These are phyloP conservation scores for Nakaseomyces glabratus DNA, from an alignment of 1,139 yeast species.

Conservation along the genomic window DNA sequence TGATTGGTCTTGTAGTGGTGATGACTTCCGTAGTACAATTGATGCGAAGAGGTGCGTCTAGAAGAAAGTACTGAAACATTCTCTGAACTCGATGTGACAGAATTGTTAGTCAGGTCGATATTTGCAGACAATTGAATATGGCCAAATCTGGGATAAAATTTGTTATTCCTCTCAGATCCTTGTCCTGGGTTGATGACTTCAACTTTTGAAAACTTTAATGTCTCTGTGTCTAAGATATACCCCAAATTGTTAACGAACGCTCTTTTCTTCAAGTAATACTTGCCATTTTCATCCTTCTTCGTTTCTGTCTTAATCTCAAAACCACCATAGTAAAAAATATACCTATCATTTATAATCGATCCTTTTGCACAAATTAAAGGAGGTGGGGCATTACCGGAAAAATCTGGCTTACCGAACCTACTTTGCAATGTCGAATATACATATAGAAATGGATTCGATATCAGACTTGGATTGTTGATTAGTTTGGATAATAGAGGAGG, in stretches of 20 bases:
- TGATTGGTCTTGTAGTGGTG: too few relatives aligned
- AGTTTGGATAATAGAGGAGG: constrained; percentile 36
- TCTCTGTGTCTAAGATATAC: constrained; percentile 36
- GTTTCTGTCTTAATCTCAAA: constrained; percentile 35
- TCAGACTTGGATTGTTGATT: constrained; percentile 34
- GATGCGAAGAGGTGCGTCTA: constrained; percentile 3
- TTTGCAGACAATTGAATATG: constrained; percentile 33
- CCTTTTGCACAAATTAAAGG: constrained; percentile 36
- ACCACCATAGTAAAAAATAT: constrained; percentile 41
- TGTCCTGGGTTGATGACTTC: constrained; percentile 33
- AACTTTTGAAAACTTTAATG: constrained; percentile 33
- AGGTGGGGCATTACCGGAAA: constrained; percentile 36
- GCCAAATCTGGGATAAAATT: constrained; percentile 41
- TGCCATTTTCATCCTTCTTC: constrained; percentile 24
- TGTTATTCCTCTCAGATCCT: constrained; percentile 22
- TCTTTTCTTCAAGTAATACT: constrained; percentile 29
- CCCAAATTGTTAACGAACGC: constrained; percentile 34
- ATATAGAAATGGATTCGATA: constrained; percentile 32
- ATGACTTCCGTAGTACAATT: not conserved
- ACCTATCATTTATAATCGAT: constrained; percentile 33
- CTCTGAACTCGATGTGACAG: constrained; percentile 6
- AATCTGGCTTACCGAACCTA: constrained; percentile 25
- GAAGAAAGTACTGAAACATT: not conserved
- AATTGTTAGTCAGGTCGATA: constrained; percentile 3
- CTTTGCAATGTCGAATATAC: constrained; percentile 34